phyloP scores from a whole-genome alignment of 2,329 filamentous ascomycete genomes.

The Fusarium chuoi region DNA sequence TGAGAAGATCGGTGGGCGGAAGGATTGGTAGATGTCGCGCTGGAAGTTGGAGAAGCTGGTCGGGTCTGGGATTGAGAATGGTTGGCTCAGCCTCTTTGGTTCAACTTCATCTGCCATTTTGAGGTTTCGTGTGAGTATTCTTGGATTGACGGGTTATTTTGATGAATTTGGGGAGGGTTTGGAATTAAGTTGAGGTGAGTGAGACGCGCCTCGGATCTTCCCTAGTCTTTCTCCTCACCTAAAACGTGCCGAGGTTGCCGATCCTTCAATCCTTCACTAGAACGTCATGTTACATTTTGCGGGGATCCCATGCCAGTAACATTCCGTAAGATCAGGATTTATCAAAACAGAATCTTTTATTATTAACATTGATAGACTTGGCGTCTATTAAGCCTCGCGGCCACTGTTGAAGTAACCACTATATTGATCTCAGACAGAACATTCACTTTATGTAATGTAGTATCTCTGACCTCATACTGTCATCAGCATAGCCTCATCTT shows the following conservation, averaged over 20 bases:
- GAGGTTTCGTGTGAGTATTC: rapidly evolving
- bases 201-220: neutral
- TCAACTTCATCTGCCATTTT: conserved; percentile 8
- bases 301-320: neutral
- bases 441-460: neutral
- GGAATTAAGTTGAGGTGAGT: neutral
- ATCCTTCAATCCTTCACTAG: neutral
- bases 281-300: neutral
- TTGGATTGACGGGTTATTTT: rapidly evolving
- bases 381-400: too few species aligned
- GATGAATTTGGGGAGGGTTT: neutral
- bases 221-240: conserved; percentile 2
- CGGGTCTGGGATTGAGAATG: conserved; percentile 26
- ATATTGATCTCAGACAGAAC: neutral
- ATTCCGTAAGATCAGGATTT: too few species aligned
- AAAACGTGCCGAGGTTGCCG: conserved; percentile 5
- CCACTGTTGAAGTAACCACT: neutral
- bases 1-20: conserved; percentile 33
- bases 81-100: conserved; percentile 11
- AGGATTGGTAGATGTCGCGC: conserved; percentile 40
- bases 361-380: too few species aligned
- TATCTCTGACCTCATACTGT: neutral
- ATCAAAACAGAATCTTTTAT: too few species aligned
- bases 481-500: neutral
- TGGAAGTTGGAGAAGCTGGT: conserved; percentile 35